Percentiles rank a stretch among this genome's conserved stretches.
Conservation (phyloP, 2,329 filamentous ascomycete genomes). For the Talaromyces sp. region DNA sequence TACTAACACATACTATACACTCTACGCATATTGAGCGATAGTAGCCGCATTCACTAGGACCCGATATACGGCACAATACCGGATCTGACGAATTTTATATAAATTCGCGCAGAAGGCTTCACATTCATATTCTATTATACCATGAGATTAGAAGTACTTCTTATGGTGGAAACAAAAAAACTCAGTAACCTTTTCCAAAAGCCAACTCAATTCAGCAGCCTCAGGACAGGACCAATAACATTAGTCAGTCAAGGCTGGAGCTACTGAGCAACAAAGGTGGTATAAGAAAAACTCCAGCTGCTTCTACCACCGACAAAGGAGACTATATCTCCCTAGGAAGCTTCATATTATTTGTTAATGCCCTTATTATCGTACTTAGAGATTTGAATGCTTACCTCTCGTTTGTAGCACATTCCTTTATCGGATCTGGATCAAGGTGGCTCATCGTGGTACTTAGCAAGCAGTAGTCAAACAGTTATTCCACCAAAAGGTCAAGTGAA, state of each 20-base stretch:
- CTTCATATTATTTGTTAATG: conserved; percentile 7
- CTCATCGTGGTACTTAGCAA: neutral
- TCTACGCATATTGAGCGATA: conserved; percentile 1
- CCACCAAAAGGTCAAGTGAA: neutral
- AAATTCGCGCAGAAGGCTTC: conserved; percentile 3
- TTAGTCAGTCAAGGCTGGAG: neutral
- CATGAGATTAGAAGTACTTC: neutral
- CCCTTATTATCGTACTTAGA: neutral
- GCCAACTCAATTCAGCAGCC: conserved; percentile 2
- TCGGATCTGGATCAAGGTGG: neutral
- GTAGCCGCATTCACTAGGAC: conserved; percentile 1
- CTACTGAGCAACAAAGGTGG: neutral
- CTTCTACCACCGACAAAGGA: conserved; percentile 4
- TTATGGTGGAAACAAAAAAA: conserved; percentile 8
- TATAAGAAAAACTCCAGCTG: conserved; percentile 4
- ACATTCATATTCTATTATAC: conserved; percentile 2
- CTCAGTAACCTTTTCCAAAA: conserved; percentile 4
- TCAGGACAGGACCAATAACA: conserved; percentile 6
- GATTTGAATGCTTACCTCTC: neutral
- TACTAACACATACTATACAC: neutral
- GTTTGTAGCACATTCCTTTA: neutral
- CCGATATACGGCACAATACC: conserved; percentile 4
- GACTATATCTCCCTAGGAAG: neutral
- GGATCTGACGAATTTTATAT: conserved; percentile 5
- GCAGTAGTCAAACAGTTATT: neutral